Evolutionary conservation across 2,329 filamentous ascomycete species (phyloP).

Genomic region (Calonectria fujianensis): DNA sequence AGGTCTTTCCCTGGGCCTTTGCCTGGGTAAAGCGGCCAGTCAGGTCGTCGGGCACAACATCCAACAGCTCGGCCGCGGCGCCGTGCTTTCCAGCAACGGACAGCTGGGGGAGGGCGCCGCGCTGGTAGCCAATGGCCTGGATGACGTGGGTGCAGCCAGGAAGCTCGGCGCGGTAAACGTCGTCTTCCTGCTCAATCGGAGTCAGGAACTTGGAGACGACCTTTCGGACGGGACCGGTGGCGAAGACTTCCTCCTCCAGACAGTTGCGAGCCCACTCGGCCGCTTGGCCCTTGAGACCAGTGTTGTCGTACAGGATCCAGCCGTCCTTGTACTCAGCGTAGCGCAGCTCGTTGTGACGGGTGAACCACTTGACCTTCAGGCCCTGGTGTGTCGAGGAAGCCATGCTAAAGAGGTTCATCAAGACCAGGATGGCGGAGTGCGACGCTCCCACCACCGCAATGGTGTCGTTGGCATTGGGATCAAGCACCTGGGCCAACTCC

Average conservation of each 20-base stretch:
- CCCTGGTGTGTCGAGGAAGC: constrained; percentile 69
- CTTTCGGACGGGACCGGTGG: constrained; percentile 65
- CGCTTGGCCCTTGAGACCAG: constrained; percentile 77
- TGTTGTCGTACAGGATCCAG: constrained; percentile 80
- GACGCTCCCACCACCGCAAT: constrained; percentile 78
- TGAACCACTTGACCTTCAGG: constrained; percentile 77
- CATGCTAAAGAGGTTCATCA: constrained; percentile 76
- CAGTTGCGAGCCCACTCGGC: constrained; percentile 76
- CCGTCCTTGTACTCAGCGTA: constrained; percentile 78
- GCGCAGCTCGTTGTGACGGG: constrained; percentile 71
- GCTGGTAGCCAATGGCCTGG: constrained; percentile 76
- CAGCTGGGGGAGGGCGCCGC: constrained; percentile 69
- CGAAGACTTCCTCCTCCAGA: constrained; percentile 71
- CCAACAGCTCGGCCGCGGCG: constrained; percentile 60
- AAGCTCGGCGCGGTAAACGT: constrained; percentile 67
- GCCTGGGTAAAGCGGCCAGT: constrained; percentile 44
- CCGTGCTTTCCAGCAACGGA: constrained; percentile 51
- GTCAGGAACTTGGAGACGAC: constrained; percentile 69
- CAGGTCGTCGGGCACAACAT: constrained; percentile 65
- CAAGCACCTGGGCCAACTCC: constrained; percentile 60
- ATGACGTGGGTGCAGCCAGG: constrained; percentile 71
- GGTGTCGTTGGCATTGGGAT: constrained; percentile 58
- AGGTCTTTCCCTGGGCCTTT: constrained; percentile 45
- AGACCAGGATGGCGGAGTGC: constrained; percentile 77
- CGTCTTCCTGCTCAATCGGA: constrained; percentile 63